phyloP scores from a whole-genome alignment of 2,329 filamentous ascomycete species.

The Metarhizium humberi region DNA sequence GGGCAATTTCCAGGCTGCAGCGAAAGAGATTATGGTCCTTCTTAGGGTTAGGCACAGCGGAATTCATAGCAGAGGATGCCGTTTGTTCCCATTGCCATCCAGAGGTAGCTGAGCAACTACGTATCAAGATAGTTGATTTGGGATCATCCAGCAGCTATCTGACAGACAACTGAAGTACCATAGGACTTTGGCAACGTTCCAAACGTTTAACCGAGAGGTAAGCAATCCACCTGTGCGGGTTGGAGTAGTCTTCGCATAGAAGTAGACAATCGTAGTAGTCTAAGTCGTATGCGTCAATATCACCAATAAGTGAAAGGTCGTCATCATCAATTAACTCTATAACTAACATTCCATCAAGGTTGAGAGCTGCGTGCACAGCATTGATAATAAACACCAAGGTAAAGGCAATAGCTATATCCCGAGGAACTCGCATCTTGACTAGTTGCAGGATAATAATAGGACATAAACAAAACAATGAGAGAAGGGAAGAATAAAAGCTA shows the following conservation, averaged over 20 bases:
- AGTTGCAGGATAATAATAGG: neutral
- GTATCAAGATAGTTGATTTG: conserved; percentile 5
- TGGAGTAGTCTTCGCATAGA: conserved; percentile 11
- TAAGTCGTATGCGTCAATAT: conserved; percentile 10
- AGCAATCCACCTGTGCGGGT: conserved; percentile 13
- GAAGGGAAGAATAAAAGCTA: neutral
- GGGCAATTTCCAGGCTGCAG: neutral
- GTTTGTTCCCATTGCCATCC: neutral
- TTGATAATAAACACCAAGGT: neutral
- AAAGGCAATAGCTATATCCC: neutral
- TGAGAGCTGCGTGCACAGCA: conserved; percentile 6
- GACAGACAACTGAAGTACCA: conserved; percentile 7
- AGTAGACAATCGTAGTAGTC: conserved; percentile 14
- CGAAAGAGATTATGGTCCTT: neutral
- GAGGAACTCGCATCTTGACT: neutral
- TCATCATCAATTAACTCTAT: conserved; percentile 4
- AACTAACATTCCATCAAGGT: conserved; percentile 9
- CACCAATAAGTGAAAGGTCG: conserved; percentile 12
- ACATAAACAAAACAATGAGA: neutral
- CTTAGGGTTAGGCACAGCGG: neutral
- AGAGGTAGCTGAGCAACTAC: conserved; percentile 4
- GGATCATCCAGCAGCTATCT: conserved; percentile 7
- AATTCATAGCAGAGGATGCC: neutral
- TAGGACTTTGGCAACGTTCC: conserved; percentile 7
- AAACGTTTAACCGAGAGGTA: conserved; percentile 13